Base-by-base conservation (phyloP, 768 basidiomycete species). In the Rhodosporidiobolus sp. region DNA sequence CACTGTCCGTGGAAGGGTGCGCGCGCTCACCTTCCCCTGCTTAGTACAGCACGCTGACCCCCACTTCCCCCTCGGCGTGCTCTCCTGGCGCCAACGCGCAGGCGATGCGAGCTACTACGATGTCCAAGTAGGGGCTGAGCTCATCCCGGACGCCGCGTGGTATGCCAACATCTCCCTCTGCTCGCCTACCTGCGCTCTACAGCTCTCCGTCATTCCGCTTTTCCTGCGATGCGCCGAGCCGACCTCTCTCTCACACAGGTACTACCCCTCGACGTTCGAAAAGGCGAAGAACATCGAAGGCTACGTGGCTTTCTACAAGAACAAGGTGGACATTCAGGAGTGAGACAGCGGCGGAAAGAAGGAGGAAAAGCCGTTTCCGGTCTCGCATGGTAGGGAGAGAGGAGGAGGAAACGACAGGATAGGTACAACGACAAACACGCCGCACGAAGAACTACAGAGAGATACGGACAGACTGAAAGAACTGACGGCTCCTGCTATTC, bases 291-390 rank as follows among this genome's bases (percentile, higher is more conserved):
- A 85, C 10, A 89, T 91, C 77, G 84, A 88, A 79, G 83, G 83
- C 17, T 86, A 87, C 77, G 83, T 91, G 30, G 91, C 90, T 0
- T 91, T 92, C 79, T 89, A 92, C 83, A 90, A 90, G 85, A 89
- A 86, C 69, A 79, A 77, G 55, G 71, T 77, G 26, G 70, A 67
- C 28, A 49, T 76, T 52, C 56, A 67, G 72, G 24, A 38, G 20
- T 69, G 53, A 48, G 48, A 32, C n/a, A 24, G n/a, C 2, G 30
- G 12, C 10, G 38, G 26, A 17, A 26, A 20, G 20, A 26, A 12
- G 3, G 43, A 26, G 35, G n/a, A 45, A 43, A 45, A 9, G 8
- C 48, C 24, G 48, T 20, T 49, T 49, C 48, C 10, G 19, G 26
- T 12, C 7, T 35, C 2, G 26, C 22, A 32, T 24, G 5, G 7